Conservation (phyloP, 2,329 filamentous ascomycete species). For the Metarhizium album region DNA sequence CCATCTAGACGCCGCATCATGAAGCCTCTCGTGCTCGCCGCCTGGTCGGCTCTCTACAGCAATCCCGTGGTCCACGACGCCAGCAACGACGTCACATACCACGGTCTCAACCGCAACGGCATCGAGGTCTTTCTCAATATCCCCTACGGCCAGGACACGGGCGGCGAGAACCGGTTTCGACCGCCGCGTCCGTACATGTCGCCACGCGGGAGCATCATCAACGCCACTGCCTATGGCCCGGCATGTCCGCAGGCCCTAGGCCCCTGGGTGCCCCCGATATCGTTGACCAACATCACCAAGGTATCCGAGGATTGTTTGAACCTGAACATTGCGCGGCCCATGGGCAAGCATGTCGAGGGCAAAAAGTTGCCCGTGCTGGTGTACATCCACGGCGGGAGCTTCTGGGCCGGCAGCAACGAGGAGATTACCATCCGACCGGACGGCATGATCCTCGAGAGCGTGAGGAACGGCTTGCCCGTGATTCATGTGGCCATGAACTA, state of each 20-base stretch:
- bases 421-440: slow-evolving; percentile 29
- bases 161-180: slow-evolving; percentile 33
- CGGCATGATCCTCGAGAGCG: slow-evolving; percentile 33
- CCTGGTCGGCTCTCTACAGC: neutral
- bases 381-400: slow-evolving; percentile 23
- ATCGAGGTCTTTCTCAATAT: slow-evolving; percentile 38
- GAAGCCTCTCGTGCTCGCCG: neutral
- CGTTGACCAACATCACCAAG: slow-evolving; percentile 25
- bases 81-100: slow-evolving; percentile 24
- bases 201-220: slow-evolving; percentile 20
- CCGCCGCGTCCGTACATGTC: slow-evolving; percentile 27
- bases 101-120: slow-evolving; percentile 30
- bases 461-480: slow-evolving; percentile 27
- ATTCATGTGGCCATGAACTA: slow-evolving; percentile 27
- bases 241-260: slow-evolving; percentile 33
- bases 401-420: slow-evolving; percentile 19
- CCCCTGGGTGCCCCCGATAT: slow-evolving; percentile 17
- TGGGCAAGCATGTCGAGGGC: slow-evolving; percentile 7
- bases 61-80: slow-evolving; percentile 10
- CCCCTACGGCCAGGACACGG: slow-evolving; percentile 34
- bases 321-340: slow-evolving; percentile 23
- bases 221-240: slow-evolving; percentile 29
- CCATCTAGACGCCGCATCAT: neutral
- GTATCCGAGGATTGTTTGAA: slow-evolving; percentile 27
- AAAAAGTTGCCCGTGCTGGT: slow-evolving; percentile 25